Base-by-base conservation (phyloP, 1,284 basidiomycete genomes). In the Irpex sp. region DNA sequence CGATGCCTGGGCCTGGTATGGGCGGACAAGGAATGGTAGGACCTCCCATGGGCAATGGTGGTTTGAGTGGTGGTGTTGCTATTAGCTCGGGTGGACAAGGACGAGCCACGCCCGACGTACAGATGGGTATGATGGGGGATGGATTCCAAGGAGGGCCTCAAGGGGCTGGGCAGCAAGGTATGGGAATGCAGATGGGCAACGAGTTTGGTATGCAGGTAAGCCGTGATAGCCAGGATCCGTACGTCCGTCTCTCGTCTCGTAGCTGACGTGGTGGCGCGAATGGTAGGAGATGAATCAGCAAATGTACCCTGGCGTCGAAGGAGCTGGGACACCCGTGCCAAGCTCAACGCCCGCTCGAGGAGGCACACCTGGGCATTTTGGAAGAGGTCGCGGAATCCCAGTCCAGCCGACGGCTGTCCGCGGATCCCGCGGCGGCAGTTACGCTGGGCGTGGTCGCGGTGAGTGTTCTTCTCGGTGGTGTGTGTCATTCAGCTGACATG, bases 221-320 rank as follows among this genome's bases (percentile, higher is more conserved):
- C 66, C 77, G 75, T 26, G 17, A 52, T 17, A 13, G 19, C 8
- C 49, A 17, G 9, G 9, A 8, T n/a, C n/a, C n/a, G n/a, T 8
- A 3, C 19, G 49, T 26, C 2, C 44, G 13, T 19, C 49, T 52
- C 17, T 52, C 21, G 40, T 9, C 49, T 52, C 31, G 3, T 34
- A 17, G 21, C 21, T 52, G 9, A 52, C 19, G n/a, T 52, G 21
- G n/a, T 4, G 9, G 49, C 49, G 13, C 49, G 2, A 2, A 0
- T 36, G 36, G 31, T 66, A 68, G 59, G 73, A 76, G 34, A 81
- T 82, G 76, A 77, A 73, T 64, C 85, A 86, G 60, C 82, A 81
- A 38, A 88, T 88, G 81, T 85, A 81, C 64, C 81, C 76, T 37
- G 77, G 73, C 48, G 84, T 85, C 79, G 84, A 85, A 62, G 49